Base-by-base conservation (phyloP, 148 eudicot genomes). In the Cornus suecica region DNA sequence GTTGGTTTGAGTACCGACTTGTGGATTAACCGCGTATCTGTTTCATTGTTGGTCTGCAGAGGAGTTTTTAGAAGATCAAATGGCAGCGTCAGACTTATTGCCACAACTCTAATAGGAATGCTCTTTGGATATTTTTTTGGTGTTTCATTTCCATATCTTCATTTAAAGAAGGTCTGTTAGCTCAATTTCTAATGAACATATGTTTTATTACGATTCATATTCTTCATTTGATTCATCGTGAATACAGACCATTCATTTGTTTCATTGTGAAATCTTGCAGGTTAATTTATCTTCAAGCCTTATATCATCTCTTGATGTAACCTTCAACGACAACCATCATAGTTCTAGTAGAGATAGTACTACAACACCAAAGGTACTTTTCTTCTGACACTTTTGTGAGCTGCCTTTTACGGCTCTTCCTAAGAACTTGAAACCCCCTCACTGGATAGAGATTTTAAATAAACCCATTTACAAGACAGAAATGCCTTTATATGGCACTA, bases 71-170 rank as follows among this genome's bases (percentile, higher is more conserved):
- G 70, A 71, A 87, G 77, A 81, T 78, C 94, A 69, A 88, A 83
- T 81, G 90, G 84, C 71, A 78, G 71, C 67, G 79, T 73, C 25
- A 83, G 88, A 61, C 85, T 90, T 70, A 34, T 90, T 66, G 71
- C 88, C 70, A 86, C 89, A 27, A 79, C 91, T 65, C 48, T 88
- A 26, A 83, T 86, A 78, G 94, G 91, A 72, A 84, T 90, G 79
- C 86, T 88, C 72, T 84, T 90, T 76, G 94, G 94, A 51, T 90
- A 88, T 77, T 88, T 86, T 69, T 74, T 88, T 68, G 94, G 94
- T 69, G 77, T 84, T 68, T 88, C 91, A 61, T 88, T 86, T 80
- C 91, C 94, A 5, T 86, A 79, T 26, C 83, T 88, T 84, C 81
- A 88, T 69, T 76, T 90, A 61, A 69, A 83, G 34, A 84, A 79